phyloP scores from a whole-genome alignment of 2,329 filamentous ascomycete species.

The Daldinia sp. region DNA sequence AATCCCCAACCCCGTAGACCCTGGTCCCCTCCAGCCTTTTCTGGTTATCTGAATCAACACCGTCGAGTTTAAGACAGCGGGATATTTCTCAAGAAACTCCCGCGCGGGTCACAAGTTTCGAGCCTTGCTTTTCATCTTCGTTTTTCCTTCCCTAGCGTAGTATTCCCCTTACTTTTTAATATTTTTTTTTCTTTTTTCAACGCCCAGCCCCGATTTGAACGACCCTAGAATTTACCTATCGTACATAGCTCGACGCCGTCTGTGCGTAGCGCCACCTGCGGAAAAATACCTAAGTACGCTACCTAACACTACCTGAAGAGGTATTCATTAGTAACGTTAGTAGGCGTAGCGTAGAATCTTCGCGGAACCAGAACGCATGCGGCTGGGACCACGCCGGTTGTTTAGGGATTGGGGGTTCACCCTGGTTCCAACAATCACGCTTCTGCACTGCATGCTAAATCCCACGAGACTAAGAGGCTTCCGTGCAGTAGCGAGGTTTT shows the following conservation, averaged over 20 bases:
- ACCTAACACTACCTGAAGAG: too few relatives aligned
- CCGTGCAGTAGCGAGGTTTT: constrained; percentile 33
- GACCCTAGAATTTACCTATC: too few relatives aligned
- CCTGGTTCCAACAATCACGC: constrained; percentile 19
- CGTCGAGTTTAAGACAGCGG: constrained; percentile 3
- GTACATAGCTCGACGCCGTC: too few relatives aligned
- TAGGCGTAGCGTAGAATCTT: too few relatives aligned
- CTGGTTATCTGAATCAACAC: constrained; percentile 3
- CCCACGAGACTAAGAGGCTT: constrained; percentile 29
- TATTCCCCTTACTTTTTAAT: not conserved
- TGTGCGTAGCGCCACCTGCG: not conserved
- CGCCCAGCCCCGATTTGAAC: not conserved
- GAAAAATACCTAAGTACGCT: not conserved
- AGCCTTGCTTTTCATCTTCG: not conserved
- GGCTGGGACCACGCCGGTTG: constrained; percentile 8
- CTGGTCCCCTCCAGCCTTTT: constrained; percentile 3
- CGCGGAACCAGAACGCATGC: constrained; percentile 22
- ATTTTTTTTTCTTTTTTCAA: not conserved
- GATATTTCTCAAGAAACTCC: constrained; percentile 20
- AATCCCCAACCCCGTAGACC: constrained; percentile 18
- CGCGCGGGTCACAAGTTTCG: constrained; percentile 9
- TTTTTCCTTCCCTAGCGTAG: not conserved
- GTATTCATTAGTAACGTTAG: too few relatives aligned
- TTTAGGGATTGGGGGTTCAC: constrained; percentile 2
- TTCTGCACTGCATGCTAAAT: constrained; percentile 21